These are phyloP conservation scores for Orbilia oligospora DNA, from an alignment of 2,329 filamentous ascomycete genomes.

Conservation along the genomic window DNA sequence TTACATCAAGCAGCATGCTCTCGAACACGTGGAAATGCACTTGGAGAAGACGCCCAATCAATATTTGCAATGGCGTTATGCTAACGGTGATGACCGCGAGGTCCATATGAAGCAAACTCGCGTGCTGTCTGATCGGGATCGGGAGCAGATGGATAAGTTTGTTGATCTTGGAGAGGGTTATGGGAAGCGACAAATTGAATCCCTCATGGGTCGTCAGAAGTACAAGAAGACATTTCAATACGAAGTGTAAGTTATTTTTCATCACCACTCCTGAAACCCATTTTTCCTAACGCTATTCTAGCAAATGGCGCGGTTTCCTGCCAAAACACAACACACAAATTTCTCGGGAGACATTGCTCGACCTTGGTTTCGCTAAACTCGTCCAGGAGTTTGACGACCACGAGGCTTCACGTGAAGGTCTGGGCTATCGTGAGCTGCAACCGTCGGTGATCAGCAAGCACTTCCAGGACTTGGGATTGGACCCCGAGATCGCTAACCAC, in stretches of 20 bases:
- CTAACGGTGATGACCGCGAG: conserved; percentile 95
- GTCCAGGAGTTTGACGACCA: conserved; percentile 99
- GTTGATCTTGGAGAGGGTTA: conserved; percentile 88
- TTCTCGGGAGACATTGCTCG: conserved; percentile 88
- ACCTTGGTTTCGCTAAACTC: conserved; percentile 90
- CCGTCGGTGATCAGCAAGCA: conserved; percentile 96
- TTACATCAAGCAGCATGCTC: conserved; percentile 99
- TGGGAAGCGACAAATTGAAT: conserved; percentile 82
- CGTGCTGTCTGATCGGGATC: conserved; percentile 85
- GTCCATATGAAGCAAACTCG: conserved; percentile 98
- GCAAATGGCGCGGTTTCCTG: conserved; percentile 84
- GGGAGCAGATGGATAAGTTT: conserved; percentile 89
- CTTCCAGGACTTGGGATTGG: conserved; percentile 95
- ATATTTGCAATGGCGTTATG: conserved; percentile 98
- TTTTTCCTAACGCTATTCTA: neutral
- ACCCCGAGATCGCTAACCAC: conserved; percentile 98
- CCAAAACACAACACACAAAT: conserved; percentile 95
- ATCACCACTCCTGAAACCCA: neutral
- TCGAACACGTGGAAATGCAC: conserved; percentile 99
- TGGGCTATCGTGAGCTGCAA: conserved; percentile 93
- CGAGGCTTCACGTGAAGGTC: conserved; percentile 97
- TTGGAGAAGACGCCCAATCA: conserved; percentile 99
- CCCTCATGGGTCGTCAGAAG: conserved; percentile 95
- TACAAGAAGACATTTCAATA: conserved; percentile 99
- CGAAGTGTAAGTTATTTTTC: conserved; percentile 73